Conservation (phyloP, 2,329 filamentous ascomycete genomes). For the Epichloe baconii region DNA sequence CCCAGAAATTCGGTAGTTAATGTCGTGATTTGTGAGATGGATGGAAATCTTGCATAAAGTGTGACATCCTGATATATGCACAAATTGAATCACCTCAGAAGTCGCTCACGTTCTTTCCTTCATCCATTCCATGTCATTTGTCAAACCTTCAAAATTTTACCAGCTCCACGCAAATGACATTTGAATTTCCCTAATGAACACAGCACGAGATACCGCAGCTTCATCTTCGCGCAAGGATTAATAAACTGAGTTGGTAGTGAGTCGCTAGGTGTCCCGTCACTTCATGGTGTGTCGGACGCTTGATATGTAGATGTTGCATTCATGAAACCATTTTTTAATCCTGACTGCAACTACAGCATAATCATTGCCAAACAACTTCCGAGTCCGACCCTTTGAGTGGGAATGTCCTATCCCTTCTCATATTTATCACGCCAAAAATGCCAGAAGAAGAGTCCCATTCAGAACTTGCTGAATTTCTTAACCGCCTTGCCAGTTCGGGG, state of each 20-base stretch:
- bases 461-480: constrained; percentile 99
- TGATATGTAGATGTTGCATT: constrained; percentile 16
- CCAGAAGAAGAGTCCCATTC: constrained; percentile 41
- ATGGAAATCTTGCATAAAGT: too few species aligned
- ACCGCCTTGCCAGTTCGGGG: constrained; percentile 94
- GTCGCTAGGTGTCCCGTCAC: not conserved
- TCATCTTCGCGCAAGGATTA: not conserved
- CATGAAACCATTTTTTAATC: constrained; percentile 28
- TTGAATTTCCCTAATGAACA: too few species aligned
- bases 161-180: too few species aligned
- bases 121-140: too few species aligned
- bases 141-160: too few species aligned
- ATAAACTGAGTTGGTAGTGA: not conserved
- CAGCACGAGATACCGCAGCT: too few species aligned
- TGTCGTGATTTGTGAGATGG: too few species aligned
- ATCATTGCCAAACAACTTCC: constrained; percentile 29
- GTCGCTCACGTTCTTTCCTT: too few species aligned
- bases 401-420: constrained; percentile 24
- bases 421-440: constrained; percentile 43
- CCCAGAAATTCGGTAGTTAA: not conserved
- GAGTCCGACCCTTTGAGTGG: constrained; percentile 26
- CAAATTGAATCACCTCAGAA: too few species aligned
- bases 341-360: constrained; percentile 33
- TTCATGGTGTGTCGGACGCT: not conserved
- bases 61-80: too few species aligned